Conservation (phyloP, 345 rosid genomes). For the Triadica sebifera region DNA sequence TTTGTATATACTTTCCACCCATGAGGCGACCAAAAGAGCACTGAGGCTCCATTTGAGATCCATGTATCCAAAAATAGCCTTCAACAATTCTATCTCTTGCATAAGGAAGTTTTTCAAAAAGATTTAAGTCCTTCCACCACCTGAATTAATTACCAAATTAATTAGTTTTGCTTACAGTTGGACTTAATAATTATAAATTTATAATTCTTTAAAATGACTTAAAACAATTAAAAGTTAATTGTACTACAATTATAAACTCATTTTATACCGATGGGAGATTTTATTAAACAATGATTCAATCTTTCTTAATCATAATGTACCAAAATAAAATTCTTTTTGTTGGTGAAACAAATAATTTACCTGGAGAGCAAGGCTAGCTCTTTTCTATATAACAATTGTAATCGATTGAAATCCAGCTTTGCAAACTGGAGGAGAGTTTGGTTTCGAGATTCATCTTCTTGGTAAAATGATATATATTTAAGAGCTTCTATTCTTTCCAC, state of each 20-base stretch:
- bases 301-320: too few species aligned
- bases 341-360: background rate
- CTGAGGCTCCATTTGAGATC: background rate
- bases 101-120: background rate
- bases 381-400: slow-evolving; percentile 8
- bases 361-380: background rate
- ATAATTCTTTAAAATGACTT: too few species aligned
- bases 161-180: too few species aligned
- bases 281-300: too few species aligned
- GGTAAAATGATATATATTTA: background rate
- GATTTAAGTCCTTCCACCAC: slow-evolving; percentile 9
- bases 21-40: background rate
- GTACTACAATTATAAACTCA: too few species aligned
- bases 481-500: background rate
- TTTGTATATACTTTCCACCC: background rate
- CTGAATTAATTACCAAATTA: too few species aligned
- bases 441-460: background rate
- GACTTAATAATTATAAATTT: too few species aligned
- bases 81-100: slow-evolving; percentile 10
- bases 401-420: slow-evolving; percentile 10
- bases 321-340: background rate
- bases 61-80: background rate
- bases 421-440: slow-evolving; percentile 13
- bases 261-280: too few species aligned
- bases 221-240: too few species aligned